A percentile compares a stretch with the other conserved stretches of the same genome.
These are phyloP conservation scores for Pleomassaria siparia DNA, from an alignment of 2,329 filamentous ascomycete genomes.

Conservation along the genomic window DNA sequence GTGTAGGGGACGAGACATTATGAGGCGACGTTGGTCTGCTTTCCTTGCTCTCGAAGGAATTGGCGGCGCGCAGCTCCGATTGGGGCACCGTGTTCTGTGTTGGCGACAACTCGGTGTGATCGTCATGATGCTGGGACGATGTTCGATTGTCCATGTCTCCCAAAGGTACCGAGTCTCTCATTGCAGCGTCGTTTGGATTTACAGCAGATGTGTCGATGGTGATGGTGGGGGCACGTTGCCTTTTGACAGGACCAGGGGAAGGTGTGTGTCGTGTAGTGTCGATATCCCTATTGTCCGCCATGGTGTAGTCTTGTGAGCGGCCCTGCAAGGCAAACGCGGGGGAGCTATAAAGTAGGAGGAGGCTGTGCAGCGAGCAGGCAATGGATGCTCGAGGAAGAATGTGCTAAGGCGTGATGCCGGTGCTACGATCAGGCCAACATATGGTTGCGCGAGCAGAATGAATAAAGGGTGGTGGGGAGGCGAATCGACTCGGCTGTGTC, in stretches of 20 bases:
- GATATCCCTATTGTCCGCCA: conserved; percentile 31
- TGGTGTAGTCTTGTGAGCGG: conserved; percentile 23
- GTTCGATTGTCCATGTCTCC: conserved; percentile 34
- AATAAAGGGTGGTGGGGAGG: conserved; percentile 17
- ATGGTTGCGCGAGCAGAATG: conserved; percentile 16
- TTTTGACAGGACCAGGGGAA: conserved; percentile 32
- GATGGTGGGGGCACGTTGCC: conserved; percentile 52
- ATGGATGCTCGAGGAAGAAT: conserved; percentile 30
- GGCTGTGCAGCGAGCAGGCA: conserved; percentile 25
- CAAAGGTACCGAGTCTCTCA: conserved; percentile 37
- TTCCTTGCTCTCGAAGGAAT: conserved; percentile 66
- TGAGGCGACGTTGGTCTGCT: conserved; percentile 67
- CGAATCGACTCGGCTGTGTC: conserved; percentile 17
- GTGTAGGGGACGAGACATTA: conserved; percentile 65
- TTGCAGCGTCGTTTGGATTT: conserved; percentile 35
- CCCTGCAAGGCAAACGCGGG: conserved; percentile 11
- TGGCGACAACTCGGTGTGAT: conserved; percentile 21
- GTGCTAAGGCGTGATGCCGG: conserved; percentile 33
- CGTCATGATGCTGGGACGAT: conserved; percentile 23
- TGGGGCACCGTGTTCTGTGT: conserved; percentile 29
- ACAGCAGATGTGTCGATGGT: conserved; percentile 56
- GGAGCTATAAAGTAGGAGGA: conserved; percentile 18
- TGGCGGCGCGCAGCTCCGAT: conserved; percentile 56
- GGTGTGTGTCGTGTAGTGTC: conserved; percentile 24
- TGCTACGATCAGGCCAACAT: conserved; percentile 28